These are phyloP conservation scores for Fomitopsis betulina DNA, from an alignment of 1,284 basidiomycete genomes.

Conservation along the genomic window DNA sequence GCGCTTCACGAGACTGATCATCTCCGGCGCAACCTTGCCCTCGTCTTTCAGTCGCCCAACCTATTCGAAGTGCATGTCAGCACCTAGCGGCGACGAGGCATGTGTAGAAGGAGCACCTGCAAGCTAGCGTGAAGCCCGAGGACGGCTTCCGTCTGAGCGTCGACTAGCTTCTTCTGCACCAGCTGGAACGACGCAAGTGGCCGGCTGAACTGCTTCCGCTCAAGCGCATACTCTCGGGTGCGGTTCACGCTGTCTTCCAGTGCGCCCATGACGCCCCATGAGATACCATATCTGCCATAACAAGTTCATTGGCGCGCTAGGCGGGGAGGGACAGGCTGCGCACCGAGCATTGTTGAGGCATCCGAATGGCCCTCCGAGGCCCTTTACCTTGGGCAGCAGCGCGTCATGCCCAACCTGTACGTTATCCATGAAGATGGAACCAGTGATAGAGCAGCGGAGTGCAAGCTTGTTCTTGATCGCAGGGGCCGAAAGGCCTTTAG, in stretches of 20 bases:
- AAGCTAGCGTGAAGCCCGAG: slow-evolving; percentile 80
- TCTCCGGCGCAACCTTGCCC: slow-evolving; percentile 80
- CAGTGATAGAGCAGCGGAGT: slow-evolving; percentile 86
- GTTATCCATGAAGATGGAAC: slow-evolving; percentile 90
- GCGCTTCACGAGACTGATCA: slow-evolving; percentile 93
- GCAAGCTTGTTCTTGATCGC: slow-evolving; percentile 93
- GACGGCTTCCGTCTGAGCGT: slow-evolving; percentile 83
- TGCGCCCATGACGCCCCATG: slow-evolving; percentile 93
- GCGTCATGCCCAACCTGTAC: slow-evolving; percentile 70
- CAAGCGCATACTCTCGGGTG: slow-evolving; percentile 83
- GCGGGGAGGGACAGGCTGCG: slow-evolving; percentile 3
- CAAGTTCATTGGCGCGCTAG: neutral
- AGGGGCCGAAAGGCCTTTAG: slow-evolving; percentile 82
- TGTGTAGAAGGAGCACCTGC: slow-evolving; percentile 28
- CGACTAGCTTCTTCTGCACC: slow-evolving; percentile 94
- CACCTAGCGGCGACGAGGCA: neutral
- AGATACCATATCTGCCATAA: slow-evolving; percentile 69
- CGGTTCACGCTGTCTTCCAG: slow-evolving; percentile 87
- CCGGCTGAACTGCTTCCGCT: slow-evolving; percentile 85
- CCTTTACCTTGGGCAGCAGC: slow-evolving; percentile 71
- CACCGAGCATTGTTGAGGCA: slow-evolving; percentile 88
- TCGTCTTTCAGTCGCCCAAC: slow-evolving; percentile 89
- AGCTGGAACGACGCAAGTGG: slow-evolving; percentile 94
- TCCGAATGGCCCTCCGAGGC: slow-evolving; percentile 82
- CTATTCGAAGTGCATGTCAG: slow-evolving; percentile 27